Base-by-base conservation (phyloP, 2,329 filamentous ascomycete genomes). In the Trichoderma gracile region DNA sequence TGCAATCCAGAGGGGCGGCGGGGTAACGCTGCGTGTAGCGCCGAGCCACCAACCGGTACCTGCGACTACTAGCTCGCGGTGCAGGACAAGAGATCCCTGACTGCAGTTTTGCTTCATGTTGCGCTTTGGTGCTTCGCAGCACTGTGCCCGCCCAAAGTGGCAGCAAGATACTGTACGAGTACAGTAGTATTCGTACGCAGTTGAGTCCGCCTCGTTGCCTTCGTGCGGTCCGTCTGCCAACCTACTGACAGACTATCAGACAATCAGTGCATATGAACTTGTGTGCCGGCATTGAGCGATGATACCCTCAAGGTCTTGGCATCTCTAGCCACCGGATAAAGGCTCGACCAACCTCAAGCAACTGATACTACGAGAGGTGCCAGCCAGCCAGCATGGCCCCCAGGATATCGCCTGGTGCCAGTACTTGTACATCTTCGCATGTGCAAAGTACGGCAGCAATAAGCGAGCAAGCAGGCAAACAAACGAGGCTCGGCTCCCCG, bases 1-100 rank as follows among this genome's bases (percentile, higher is more conserved):
- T 61, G 49, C 58, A 62, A 62, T 62, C 58, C n/a, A 62, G 58
- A 62, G 58, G 58, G 58, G 58, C 58, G 58, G 58, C 58, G 58
- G 58, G 58, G 58, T 62, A 62, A 40, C 58, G 14, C 40, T 62
- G 23, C 38, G 40, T 62, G 58, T 62, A 62, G 58, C 58, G 58
- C 49, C 58, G 58, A 62, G 49, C 47, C 33, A 45, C 14, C 9
- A 17, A 49, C 58, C 53, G 17, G 58, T 62, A 62, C 49, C 58
- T 62, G 58, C 47, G 52, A 61, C 25, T 25, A 30, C 33, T 38
- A 12, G 5, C 47, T 61, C 58, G 58, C 23, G 25, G 40, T 40
- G 54, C 23, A 15, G 54, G 23, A 30, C 57, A 40, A 30, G 58
- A 53, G 45, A 38, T 23, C 30, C 30, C 9, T 30, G 30, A 27